Conservation (phyloP, 352 stramenopile species). For the Blastocystis sp. region DNA sequence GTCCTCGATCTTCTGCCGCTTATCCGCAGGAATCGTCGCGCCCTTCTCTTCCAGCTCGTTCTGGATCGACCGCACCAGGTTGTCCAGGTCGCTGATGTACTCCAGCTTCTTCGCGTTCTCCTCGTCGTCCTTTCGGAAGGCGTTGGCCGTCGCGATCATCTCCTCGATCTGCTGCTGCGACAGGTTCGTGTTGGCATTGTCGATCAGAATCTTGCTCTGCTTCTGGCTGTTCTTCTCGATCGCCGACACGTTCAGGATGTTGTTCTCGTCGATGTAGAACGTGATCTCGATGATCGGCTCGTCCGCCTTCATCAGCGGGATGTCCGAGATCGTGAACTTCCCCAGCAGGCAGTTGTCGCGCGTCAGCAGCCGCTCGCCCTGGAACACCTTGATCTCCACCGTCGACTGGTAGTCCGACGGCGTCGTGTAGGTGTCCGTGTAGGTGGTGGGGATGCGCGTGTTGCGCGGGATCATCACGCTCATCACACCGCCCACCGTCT, state of each 20-base stretch:
- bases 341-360: conserved; percentile 82
- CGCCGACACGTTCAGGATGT: conserved; percentile 89
- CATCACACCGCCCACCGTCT: conserved; percentile 94
- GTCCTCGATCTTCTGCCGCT: conserved; percentile 78
- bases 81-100: conserved; percentile 83
- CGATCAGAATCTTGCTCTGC: conserved; percentile 90
- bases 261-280: conserved; percentile 81
- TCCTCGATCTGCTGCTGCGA: conserved; percentile 86
- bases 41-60: conserved; percentile 81
- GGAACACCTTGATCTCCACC: conserved; percentile 85
- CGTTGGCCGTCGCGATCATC: conserved; percentile 86
- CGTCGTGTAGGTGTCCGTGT: conserved; percentile 83
- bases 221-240: conserved; percentile 85
- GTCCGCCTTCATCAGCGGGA: conserved; percentile 77
- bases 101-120: conserved; percentile 77
- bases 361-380: conserved; percentile 82
- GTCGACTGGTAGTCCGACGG: conserved; percentile 82
- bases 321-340: conserved; percentile 80
- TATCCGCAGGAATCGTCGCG: conserved; percentile 76
- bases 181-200: conserved; percentile 86
- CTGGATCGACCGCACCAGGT: conserved; percentile 82
- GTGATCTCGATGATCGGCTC: conserved; percentile 81
- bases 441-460: conserved; percentile 78
- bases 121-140: conserved; percentile 85
- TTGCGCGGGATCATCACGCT: conserved; percentile 91